These are phyloP conservation scores for Glarea lozoyensis DNA, from an alignment of 495 filamentous ascomycete species.

Conservation along the genomic window DNA sequence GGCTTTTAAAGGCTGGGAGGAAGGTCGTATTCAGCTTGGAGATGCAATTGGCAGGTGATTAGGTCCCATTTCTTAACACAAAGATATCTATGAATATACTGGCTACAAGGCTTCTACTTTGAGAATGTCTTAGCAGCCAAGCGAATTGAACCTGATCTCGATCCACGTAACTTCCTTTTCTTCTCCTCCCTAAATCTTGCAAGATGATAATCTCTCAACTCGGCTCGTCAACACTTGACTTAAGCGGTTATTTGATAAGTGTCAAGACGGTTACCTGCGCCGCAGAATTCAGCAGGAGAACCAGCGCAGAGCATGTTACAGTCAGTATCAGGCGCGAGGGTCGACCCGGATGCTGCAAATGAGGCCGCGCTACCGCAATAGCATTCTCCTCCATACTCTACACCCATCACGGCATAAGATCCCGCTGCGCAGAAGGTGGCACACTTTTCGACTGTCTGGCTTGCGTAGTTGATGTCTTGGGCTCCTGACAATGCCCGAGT, in stretches of 20 bases:
- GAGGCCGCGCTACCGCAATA: conserved; percentile 24
- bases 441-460: conserved; percentile 22
- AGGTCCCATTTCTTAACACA: too few species aligned
- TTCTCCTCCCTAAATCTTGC: too few species aligned
- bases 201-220: too few species aligned
- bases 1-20: too few species aligned
- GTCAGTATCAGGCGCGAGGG: not conserved
- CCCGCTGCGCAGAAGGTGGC: conserved; percentile 19
- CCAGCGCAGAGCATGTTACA: conserved; percentile 5
- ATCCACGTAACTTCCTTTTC: too few species aligned
- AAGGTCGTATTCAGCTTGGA: too few species aligned
- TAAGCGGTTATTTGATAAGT: not conserved
- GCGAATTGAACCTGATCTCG: too few species aligned
- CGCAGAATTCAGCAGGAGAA: conserved; percentile 4
- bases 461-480: conserved; percentile 24
- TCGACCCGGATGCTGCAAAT: not conserved
- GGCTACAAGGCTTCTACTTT: too few species aligned
- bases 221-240: too few species aligned
- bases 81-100: too few species aligned
- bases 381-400: conserved; percentile 28
- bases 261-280: conserved; percentile 2
- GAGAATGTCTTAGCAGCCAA: too few species aligned
- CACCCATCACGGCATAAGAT: conserved; percentile 20
- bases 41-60: too few species aligned
- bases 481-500: conserved; percentile 19